These are phyloP conservation scores for Plasmodium ovale DNA, from an alignment of 169 alveolate species.

Conservation along the genomic window DNA sequence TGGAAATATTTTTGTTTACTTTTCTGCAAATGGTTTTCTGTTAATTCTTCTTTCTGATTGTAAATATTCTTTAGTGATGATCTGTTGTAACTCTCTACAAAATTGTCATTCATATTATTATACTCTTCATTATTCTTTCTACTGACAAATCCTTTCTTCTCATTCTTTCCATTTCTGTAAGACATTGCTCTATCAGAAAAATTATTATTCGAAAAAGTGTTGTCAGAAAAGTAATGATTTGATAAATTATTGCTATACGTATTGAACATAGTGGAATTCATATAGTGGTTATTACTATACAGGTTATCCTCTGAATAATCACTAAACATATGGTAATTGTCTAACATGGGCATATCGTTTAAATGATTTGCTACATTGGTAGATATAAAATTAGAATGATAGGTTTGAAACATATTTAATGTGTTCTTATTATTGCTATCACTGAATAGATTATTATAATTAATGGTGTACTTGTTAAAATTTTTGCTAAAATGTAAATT, in stretches of 20 bases:
- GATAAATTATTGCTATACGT: conserved; percentile 58
- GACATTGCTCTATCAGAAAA: conserved; percentile 32
- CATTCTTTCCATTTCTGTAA: conserved; percentile 48
- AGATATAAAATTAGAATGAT: conserved; percentile 43
- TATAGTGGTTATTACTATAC: conserved; percentile 24
- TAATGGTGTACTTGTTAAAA: conserved; percentile 66
- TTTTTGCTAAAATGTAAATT: conserved; percentile 61
- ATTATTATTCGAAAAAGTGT: conserved; percentile 48
- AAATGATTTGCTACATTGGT: conserved; percentile 2
- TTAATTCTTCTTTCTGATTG: conserved; percentile 30
- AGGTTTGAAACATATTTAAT: conserved; percentile 30
- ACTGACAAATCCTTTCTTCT: conserved; percentile 4
- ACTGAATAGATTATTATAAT: conserved; percentile 67
- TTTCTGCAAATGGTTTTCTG: conserved; percentile 34
- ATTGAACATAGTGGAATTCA: conserved; percentile 34
- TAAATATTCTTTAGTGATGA: conserved; percentile 47
- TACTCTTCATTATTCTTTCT: neutral
- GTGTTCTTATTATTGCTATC: conserved; percentile 44
- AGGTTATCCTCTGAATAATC: conserved; percentile 31
- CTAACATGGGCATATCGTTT: conserved; percentile 30
- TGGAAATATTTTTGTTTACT: conserved; percentile 62
- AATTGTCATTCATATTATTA: conserved; percentile 31
- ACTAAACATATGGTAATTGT: conserved; percentile 55
- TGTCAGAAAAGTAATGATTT: conserved; percentile 42
- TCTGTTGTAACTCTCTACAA: conserved; percentile 43